Percentiles rank a stretch among this genome's conserved stretches.
phyloP scores from a whole-genome alignment of 73 alveolate species.

The Uronychia binucleata region DNA sequence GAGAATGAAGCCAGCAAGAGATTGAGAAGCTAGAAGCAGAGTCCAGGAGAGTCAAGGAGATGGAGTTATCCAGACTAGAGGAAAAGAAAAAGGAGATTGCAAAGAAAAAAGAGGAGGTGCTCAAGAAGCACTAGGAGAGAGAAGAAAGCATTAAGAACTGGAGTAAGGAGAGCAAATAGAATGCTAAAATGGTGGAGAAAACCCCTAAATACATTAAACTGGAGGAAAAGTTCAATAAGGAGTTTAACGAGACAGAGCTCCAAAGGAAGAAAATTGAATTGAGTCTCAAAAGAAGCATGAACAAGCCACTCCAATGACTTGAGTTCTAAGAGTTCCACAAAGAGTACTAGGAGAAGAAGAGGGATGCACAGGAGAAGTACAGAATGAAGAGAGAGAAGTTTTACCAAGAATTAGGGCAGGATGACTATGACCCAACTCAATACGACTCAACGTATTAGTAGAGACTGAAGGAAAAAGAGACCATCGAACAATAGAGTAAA shows the following conservation, averaged over 20 bases:
- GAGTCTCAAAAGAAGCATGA: slow-evolving; percentile 37
- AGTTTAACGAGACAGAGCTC: slow-evolving; percentile 66
- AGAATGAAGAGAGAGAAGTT: slow-evolving; percentile 9
- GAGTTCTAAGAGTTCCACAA: slow-evolving; percentile 32
- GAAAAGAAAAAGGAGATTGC: no score
- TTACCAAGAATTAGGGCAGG: no score
- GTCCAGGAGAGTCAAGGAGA: no score
- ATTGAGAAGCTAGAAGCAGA: no score
- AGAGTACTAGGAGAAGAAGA: slow-evolving; percentile 14
- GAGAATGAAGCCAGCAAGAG: no score
- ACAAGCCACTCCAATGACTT: slow-evolving; percentile 28
- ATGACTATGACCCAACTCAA: slow-evolving; percentile 5
- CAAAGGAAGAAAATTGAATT: slow-evolving; percentile 54
- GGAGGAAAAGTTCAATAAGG: slow-evolving; percentile 47
- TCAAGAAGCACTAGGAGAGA: no score
- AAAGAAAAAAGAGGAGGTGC: no score
- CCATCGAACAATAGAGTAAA: not conserved
- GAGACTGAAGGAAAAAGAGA: slow-evolving; percentile 19
- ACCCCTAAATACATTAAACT: not conserved
- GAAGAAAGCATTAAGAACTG: no score
- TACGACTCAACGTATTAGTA: slow-evolving; percentile 25
- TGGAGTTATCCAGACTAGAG: no score
- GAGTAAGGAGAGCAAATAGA: no score
- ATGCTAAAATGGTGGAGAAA: not conserved
- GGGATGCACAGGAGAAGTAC: not conserved